Evolutionary conservation across 225 moss, liverwort and hornwort species (phyloP).

Genomic region (Takakia lepidozioides): DNA sequence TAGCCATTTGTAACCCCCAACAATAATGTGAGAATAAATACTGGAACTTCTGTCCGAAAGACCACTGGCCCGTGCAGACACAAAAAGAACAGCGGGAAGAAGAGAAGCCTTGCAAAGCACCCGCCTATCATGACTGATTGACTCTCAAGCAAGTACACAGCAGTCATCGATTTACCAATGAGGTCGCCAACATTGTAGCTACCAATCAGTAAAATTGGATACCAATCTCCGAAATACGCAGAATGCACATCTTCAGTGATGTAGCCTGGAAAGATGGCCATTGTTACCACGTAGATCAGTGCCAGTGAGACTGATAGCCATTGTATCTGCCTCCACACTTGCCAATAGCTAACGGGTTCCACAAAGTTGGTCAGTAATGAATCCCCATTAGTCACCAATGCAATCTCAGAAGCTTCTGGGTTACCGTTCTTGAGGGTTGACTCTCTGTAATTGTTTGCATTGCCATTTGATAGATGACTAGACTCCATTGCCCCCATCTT

Average conservation of each 20-base stretch:
- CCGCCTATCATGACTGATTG: constrained; percentile 27
- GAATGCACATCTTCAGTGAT: constrained; percentile 85
- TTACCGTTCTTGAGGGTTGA: constrained; percentile 25
- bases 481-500: constrained; percentile 38
- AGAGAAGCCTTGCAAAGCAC: constrained; percentile 50
- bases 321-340: constrained; percentile 43
- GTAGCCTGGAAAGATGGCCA: constrained; percentile 80
- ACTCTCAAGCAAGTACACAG: constrained; percentile 35
- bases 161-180: constrained; percentile 55
- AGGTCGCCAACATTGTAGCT: constrained; percentile 61
- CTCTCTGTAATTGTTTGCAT: constrained; percentile 14
- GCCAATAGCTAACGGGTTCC: constrained; percentile 31
- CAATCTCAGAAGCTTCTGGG: constrained; percentile 23
- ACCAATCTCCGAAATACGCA: constrained; percentile 62
- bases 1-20: constrained; percentile 79
- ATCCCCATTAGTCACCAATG: constrained; percentile 18
- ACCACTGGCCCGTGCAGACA: constrained; percentile 51
- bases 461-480: constrained; percentile 4
- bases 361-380: constrained; percentile 33
- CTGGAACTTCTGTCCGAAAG: constrained; percentile 62
- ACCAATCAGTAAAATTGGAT: constrained; percentile 57
- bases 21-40: constrained; percentile 57
- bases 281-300: constrained; percentile 43
- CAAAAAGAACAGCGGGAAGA: constrained; percentile 61
- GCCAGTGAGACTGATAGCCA: constrained; percentile 52